Evolutionary conservation across 2,329 filamentous ascomycete species (phyloP), one percentile per base, ranked within the genome.

Genomic region (Hansfordia pulvinata): DNA sequence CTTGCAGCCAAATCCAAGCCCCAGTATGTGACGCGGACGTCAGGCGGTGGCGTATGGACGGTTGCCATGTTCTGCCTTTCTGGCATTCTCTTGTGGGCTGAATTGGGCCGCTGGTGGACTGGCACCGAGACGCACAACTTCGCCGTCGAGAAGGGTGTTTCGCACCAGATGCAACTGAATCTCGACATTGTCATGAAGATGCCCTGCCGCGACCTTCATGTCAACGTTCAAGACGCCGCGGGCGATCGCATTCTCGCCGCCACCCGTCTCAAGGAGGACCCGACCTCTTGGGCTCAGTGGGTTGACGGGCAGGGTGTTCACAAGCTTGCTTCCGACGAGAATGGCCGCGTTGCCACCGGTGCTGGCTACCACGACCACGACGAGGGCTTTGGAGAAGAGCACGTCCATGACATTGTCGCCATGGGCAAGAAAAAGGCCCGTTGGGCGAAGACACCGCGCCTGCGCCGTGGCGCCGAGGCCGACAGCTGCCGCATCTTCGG

Each of bases 201-300:
- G 90, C 60, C 66, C 40, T 98, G 90, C 61, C 58, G 65, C 30
- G 78, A 92, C 47, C 58, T 98, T n/a, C 82, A 93, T 56, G 64
- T 98, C 53, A 96, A 98, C 56, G 86, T 98, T 26, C 90, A 96
- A 59, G 90, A 98, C 52, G 86, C 88, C 3, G 74, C 84, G 0
- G 86, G 90, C 27, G 90, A 98, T 52, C 76, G 82, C 35, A 93
- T 96, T 42, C 65, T 93, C 17, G 90, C 90, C 3, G 81, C 70
- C 4, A 64, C 76, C 19, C 62, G 76, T 35, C 62, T 98, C 34
- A 64, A 69, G 36, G 76, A 72, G 43, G 84, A 94, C 42, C 58
- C 69, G 10, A 96, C 90, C 6, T 69, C 58, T 35, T 98, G 88
- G 84, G 47, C 50, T 13, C 73, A 86, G 39, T 96, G 88, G 86